Base-by-base conservation (phyloP, 768 basidiomycete species). In the Pulveroboletus sp. region DNA sequence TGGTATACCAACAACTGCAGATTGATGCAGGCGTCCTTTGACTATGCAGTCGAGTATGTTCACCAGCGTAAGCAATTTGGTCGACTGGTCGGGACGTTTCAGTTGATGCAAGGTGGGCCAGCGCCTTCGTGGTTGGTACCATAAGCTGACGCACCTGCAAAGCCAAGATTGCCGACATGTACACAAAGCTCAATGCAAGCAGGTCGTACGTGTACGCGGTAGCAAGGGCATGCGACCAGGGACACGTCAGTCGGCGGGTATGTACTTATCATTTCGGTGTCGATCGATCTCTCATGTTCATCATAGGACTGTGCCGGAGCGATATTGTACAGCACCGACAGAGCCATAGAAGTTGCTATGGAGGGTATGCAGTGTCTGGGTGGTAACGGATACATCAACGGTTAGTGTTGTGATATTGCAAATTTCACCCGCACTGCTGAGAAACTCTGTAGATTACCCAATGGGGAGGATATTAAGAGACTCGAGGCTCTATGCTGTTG, bases 351-450 rank as follows among this genome's bases (percentile, higher is more conserved):
- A 66, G 90, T 96, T 12, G 84, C 93, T 4, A 70, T 90, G 60
- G 93, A 94, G 62, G 89, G 82, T 9, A 92, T 93, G 86, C 93
- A 95, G 60, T 93, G 90, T 62, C 74, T 95, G 36, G 93, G 93
- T 43, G 93, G 94, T 7, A 96, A 96, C 63, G 94, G 93, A 12
- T 97, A 95, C 65, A 93, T 93, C 67, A 95, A 95, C 55, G 91
- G 91, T 87, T 45, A 56, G 75, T 63, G 14, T 49, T 22, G 4
- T 17, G 32, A 9, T 32, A 6, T 24, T 14, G 13, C 17, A 20
- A 47, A 32, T 31, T 34, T n/a, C n/a, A 3, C 24, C 4, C 16
- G 17, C 41, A 23, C 26, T 29, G 34, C 49, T 50, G 29, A 57
- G 16, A 24, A 26, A 2, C 38, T 23, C n/a, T 45, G n/a, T 29